Evolutionary conservation across 768 basidiomycete species (phyloP).

Genomic region (Trametes villosa): DNA sequence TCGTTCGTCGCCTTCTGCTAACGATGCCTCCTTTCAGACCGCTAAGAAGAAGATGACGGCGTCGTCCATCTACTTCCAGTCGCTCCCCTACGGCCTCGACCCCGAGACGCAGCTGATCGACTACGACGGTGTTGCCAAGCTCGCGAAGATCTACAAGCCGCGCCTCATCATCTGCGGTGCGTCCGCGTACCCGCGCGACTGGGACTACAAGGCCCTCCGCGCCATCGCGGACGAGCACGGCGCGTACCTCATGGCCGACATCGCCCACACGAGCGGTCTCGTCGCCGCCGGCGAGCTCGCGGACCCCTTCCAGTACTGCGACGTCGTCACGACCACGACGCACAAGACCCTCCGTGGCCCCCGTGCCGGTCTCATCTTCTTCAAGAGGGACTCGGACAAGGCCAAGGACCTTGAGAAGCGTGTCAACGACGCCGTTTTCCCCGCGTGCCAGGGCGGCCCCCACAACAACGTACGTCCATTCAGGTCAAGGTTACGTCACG

Average conservation of each 20-base stretch:
- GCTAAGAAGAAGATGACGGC: slow-evolving; percentile 99
- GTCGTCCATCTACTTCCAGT: slow-evolving; percentile 99
- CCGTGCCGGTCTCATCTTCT: slow-evolving; percentile 97
- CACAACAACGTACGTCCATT: slow-evolving; percentile 93
- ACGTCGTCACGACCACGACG: slow-evolving; percentile 98
- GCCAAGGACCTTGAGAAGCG: slow-evolving; percentile 91
- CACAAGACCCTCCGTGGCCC: slow-evolving; percentile 99
- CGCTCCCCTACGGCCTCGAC: slow-evolving; percentile 88
- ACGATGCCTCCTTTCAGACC: slow-evolving; percentile 52
- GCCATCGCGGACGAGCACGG: slow-evolving; percentile 85
- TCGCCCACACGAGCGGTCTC: slow-evolving; percentile 96
- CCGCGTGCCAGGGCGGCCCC: slow-evolving; percentile 98
- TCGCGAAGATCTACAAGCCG: slow-evolving; percentile 96
- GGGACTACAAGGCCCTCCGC: slow-evolving; percentile 89
- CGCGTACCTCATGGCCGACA: slow-evolving; percentile 94
- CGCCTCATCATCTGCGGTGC: slow-evolving; percentile 96
- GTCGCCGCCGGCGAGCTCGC: slow-evolving; percentile 90
- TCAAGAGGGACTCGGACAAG: slow-evolving; percentile 87
- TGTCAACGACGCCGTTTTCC: slow-evolving; percentile 98
- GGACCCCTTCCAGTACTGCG: slow-evolving; percentile 94
- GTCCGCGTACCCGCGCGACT: slow-evolving; percentile 97
- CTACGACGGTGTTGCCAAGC: slow-evolving; percentile 76
- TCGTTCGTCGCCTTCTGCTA: neutral
- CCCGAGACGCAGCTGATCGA: slow-evolving; percentile 88
- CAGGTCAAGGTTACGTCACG: too few species aligned